Evolutionary conservation across 257 asterid genomes (phyloP).

Genomic region (Galeopsis tetrahit): DNA sequence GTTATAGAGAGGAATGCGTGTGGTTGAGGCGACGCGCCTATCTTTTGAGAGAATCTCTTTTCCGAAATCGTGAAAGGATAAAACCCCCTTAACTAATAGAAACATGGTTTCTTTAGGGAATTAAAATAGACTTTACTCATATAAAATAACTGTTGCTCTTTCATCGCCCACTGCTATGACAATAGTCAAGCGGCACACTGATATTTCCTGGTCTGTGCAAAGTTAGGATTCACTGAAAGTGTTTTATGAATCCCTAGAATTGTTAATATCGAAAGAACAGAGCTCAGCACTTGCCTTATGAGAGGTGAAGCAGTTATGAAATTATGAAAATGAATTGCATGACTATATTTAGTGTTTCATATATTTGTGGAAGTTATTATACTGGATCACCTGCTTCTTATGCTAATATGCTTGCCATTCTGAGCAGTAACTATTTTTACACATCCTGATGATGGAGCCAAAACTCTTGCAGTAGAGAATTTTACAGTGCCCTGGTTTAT

Average conservation of each 20-base stretch:
- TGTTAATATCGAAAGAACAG: background rate
- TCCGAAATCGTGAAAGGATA: too few relatives aligned
- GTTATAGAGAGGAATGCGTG: too few relatives aligned
- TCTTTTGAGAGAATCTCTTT: too few relatives aligned
- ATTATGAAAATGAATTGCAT: background rate
- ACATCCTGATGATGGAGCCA: constrained; percentile 21
- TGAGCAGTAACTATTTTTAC: background rate
- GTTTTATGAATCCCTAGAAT: background rate
- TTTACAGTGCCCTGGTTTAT: background rate
- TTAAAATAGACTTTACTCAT: too few relatives aligned
- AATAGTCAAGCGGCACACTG: too few relatives aligned
- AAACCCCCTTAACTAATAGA: too few relatives aligned
- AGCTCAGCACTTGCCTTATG: background rate
- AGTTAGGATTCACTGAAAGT: too few relatives aligned
- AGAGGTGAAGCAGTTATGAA: background rate
- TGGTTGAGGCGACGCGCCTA: too few relatives aligned
- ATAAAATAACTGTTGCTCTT: too few relatives aligned
- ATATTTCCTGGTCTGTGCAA: too few relatives aligned
- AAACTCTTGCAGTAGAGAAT: constrained; percentile 23
- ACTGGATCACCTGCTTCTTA: constrained; percentile 16
- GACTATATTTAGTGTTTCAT: background rate
- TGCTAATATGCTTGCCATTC: background rate
- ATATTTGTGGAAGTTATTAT: constrained; percentile 1
- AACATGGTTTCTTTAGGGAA: too few relatives aligned
- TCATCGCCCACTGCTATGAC: too few relatives aligned